Base-by-base conservation (phyloP, 768 basidiomycete species). In the Russula sp. region DNA sequence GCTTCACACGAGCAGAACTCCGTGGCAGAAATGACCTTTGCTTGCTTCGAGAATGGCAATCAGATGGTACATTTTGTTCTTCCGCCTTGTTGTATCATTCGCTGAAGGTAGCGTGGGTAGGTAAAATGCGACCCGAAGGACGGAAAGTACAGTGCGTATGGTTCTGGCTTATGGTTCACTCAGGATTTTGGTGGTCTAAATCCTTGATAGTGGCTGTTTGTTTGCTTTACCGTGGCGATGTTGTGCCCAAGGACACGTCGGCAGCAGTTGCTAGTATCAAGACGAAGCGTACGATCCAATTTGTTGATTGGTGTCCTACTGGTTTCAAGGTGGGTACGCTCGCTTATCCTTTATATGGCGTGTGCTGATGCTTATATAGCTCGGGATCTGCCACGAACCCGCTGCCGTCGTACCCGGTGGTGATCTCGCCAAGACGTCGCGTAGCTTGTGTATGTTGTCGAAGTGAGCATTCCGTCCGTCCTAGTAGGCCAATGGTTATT, bases 231-330 rank as follows among this genome's bases (percentile, higher is more conserved):
- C 92, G 94, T 70, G 95, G 95, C 65, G 95, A 98, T 70, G 93
- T 98, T 67, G 95, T 94, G 49, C 92, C 95, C 69, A 97, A 96
- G 81, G 96, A 98, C 73, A 89, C 88, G 68, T 89, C 95, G 66
- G 84, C 89, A 60, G 96, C 96, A 60, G 91, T 98, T 68, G 85
- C 90, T 46, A 87, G 81, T 67, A 92, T 98, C 80, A 97, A 95
- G 82, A 98, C 94, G 60, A 98, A 95, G 83, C 85, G 90, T 67
- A 97, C 96, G 29, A 97, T 98, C 71, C 94, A 96, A 71, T 97
- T 96, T 73, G 95, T 98, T 64, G 95, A 97, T 72, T 98, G 95
- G 95, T 94, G 92, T 75, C 91, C 91, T 41, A 98, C 96, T 70
- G 96, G 95, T 65, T 96, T 95, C 87, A 95, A 95, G 78, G 81